Base-by-base conservation (phyloP, 768 basidiomycete genomes). In the Mycena olivaceomarginata region DNA sequence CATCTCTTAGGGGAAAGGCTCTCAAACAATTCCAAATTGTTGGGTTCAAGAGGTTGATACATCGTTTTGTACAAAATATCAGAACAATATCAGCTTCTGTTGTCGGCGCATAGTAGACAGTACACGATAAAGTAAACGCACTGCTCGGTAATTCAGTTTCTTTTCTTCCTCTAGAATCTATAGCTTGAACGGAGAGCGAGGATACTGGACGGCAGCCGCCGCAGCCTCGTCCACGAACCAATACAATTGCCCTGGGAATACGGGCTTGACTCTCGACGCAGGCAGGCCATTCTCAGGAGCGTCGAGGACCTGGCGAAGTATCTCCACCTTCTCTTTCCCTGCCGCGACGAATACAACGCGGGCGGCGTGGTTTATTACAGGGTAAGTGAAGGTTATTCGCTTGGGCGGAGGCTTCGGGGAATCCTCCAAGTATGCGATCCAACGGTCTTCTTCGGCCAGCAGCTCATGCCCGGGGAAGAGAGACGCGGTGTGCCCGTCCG, bases 401-500 rank as follows among this genome's bases (percentile, higher is more conserved):
- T 91, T 93, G 15, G 93, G 89, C 15, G 98, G 98, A 0, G 97
- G 97, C 86, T 99, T 99, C 31, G 98, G 98, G 51, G 95, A 95
- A 87, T 99, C 97, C 22, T 95, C 93, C 82, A 99, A 88, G 85
- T 93, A 95, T 1, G 98, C 98, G 31, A 99, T 96, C 98, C 98
- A 99, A 75, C 96, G 92, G 84, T 97, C 96, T 66, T 90, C 91
- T 86, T 98, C 98, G n/a, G 86, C 76, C 65, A 99, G 91, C 51
- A 99, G 91, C 31, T 87, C 85, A 83, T 99, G 98, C n/a, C 91
- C 95, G 11, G 98, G 98, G 92, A 99, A 99, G 80, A 99, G 93
- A 9, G 96, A 97, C 77, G 95, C 97, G 56, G 98, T 99, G 89
- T 99, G 98, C n/a, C 98, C 98, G 84, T 99, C 98, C 7, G 96